Percentiles rank a stretch among this genome's conserved stretches.
These are phyloP conservation scores for Rhodosorus marinus DNA, from an alignment of 23 red algal genomes.

Conservation along the genomic window DNA sequence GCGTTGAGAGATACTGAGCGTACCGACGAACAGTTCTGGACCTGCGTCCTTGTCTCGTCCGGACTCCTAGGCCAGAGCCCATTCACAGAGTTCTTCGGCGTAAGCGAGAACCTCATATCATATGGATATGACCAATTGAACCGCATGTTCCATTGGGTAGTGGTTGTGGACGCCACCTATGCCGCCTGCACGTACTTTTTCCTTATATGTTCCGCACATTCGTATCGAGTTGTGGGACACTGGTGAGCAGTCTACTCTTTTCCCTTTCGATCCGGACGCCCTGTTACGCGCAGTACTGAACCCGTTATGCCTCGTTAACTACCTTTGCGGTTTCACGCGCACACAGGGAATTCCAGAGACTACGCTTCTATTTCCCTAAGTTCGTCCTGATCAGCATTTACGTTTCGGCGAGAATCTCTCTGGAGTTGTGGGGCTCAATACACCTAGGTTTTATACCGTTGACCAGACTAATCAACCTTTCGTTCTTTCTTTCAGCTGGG, in stretches of 20 bases:
- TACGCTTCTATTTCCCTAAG: conserved; percentile 36
- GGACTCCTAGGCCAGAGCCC: conserved; percentile 31
- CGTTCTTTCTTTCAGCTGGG: conserved; percentile 7
- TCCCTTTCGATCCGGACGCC: too few species aligned
- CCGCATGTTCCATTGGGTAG: conserved; percentile 2
- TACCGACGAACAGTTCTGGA: conserved; percentile 59
- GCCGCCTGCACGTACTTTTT: conserved; percentile 31
- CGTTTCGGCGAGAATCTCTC: conserved; percentile 21
- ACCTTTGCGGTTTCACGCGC: too few species aligned
- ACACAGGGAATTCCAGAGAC: conserved; percentile 10
- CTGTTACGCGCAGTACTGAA: too few species aligned
- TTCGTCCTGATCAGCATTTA: conserved; percentile 7
- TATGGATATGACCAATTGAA: not conserved
- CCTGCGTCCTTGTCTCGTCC: conserved; percentile 17
- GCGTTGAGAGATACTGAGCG: too few species aligned
- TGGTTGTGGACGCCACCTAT: conserved; percentile 29
- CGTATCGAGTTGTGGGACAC: conserved; percentile 53
- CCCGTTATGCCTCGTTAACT: too few species aligned
- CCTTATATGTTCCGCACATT: conserved; percentile 30
- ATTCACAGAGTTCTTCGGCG: too few species aligned
- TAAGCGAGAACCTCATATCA: too few species aligned
- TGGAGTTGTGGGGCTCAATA: conserved; percentile 9
- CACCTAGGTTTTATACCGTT: conserved; percentile 45
- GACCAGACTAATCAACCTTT: conserved; percentile 20
- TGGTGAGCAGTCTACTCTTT: too few species aligned